A percentile compares a stretch with the other conserved stretches of the same genome.
Conservation (phyloP, 1,284 basidiomycete species). For the Blastosporella zonata region DNA sequence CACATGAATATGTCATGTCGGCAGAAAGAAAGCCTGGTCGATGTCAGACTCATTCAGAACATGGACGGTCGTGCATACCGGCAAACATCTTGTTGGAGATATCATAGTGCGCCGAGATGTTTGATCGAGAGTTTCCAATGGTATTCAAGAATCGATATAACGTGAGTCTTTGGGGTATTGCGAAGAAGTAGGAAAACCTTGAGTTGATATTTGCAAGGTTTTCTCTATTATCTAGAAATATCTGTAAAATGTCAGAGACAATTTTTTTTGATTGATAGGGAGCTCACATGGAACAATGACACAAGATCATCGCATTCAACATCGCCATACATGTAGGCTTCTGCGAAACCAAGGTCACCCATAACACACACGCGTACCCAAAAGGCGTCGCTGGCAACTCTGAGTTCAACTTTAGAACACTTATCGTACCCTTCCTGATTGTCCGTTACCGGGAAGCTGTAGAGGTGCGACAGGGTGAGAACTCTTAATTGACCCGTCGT, state of each 20-base stretch:
- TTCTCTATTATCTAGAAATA: conserved; percentile 65
- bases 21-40: conserved; percentile 59
- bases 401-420: conserved; percentile 44
- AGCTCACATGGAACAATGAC: conserved; percentile 54
- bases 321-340: conserved; percentile 76
- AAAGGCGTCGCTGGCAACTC: conserved; percentile 60
- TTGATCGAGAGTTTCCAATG: conserved; percentile 61
- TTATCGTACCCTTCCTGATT: conserved; percentile 15
- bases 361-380: conserved; percentile 64
- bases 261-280: background rate
- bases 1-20: conserved; percentile 85
- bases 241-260: conserved; percentile 33
- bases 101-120: conserved; percentile 76
- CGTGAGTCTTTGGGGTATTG: conserved; percentile 55
- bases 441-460: conserved; percentile 41
- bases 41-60: conserved; percentile 20
- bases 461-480: conserved; percentile 40
- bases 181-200: conserved; percentile 49
- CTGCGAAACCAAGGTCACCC: conserved; percentile 70
- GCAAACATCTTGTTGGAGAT: conserved; percentile 62
- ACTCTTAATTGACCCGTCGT: conserved; percentile 46
- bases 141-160: conserved; percentile 62
- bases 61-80: conserved; percentile 29
- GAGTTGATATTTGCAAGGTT: conserved; percentile 47
- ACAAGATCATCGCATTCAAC: conserved; percentile 64